Conservation (phyloP, 805 yeast genomes). For the Millerozyma miso region DNA sequence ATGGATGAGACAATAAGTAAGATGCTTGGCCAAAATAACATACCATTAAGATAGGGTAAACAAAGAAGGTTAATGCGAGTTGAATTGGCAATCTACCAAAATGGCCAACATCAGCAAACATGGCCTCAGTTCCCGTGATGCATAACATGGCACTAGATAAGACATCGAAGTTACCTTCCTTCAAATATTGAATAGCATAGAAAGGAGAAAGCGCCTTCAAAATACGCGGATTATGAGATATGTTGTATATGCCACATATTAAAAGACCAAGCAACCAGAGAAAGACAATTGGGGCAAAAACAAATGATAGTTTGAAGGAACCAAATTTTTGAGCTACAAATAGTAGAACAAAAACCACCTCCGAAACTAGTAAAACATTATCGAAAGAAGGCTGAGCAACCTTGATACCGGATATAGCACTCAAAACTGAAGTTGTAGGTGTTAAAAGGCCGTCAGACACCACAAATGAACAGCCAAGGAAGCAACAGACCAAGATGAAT, state of each 20-base stretch:
- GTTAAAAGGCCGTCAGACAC: slow-evolving; percentile 59
- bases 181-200: slow-evolving; percentile 46
- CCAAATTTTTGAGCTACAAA: slow-evolving; percentile 49
- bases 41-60: slow-evolving; percentile 50
- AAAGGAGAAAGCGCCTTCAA: slow-evolving; percentile 48
- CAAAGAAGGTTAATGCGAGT: slow-evolving; percentile 40
- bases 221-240: slow-evolving; percentile 40
- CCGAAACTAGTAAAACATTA: slow-evolving; percentile 46
- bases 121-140: slow-evolving; percentile 58
- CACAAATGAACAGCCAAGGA: slow-evolving; percentile 54
- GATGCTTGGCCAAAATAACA: slow-evolving; percentile 59
- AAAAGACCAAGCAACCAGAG: slow-evolving; percentile 47
- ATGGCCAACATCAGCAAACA: slow-evolving; percentile 62
- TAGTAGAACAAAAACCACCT: slow-evolving; percentile 41
- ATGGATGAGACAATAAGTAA: slow-evolving; percentile 38
- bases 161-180: slow-evolving; percentile 36
- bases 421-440: slow-evolving; percentile 59
- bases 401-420: slow-evolving; percentile 54
- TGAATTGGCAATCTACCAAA: slow-evolving; percentile 50
- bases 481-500: slow-evolving; percentile 36
- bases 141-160: slow-evolving; percentile 51
- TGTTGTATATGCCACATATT: slow-evolving; percentile 44
- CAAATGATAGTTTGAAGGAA: slow-evolving; percentile 41
- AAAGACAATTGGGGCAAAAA: slow-evolving; percentile 53
- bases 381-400: slow-evolving; percentile 46